These are phyloP conservation scores for Clitopilus hobsonii DNA, from an alignment of 768 basidiomycete species.

Conservation along the genomic window DNA sequence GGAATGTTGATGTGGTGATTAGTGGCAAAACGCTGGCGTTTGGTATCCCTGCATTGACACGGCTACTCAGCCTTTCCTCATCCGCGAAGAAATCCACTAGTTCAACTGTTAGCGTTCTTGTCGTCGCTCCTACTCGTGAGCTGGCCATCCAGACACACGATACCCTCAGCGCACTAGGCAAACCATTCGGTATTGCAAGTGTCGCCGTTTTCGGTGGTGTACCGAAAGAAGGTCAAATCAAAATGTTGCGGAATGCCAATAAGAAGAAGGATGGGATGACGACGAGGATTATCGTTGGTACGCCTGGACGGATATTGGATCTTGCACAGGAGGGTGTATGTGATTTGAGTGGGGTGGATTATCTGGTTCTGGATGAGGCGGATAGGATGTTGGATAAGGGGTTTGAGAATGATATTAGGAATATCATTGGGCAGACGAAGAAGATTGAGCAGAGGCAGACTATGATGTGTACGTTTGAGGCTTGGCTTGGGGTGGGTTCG, in stretches of 20 bases:
- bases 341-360: conserved; percentile 83
- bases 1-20: conserved; percentile 6
- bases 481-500: background rate
- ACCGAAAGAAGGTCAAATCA: conserved; percentile 78
- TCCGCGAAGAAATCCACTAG: conserved; percentile 21
- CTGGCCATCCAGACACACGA: conserved; percentile 94
- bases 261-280: conserved; percentile 42
- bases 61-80: conserved; percentile 42
- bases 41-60: conserved; percentile 83
- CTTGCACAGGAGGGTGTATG: conserved; percentile 84
- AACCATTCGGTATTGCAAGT: conserved; percentile 68
- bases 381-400: conserved; percentile 98
- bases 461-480: conserved; percentile 78
- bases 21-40: conserved; percentile 97
- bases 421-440: conserved; percentile 76
- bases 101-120: conserved; percentile 56
- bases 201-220: conserved; percentile 97
- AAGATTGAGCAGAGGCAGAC: conserved; percentile 75
- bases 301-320: conserved; percentile 91
- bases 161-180: conserved; percentile 68
- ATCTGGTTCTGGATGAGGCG: conserved; percentile 95
- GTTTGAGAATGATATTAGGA: conserved; percentile 95
- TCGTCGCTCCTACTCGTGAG: conserved; percentile 94
- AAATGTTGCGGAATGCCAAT: conserved; percentile 52
- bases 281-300: conserved; percentile 87